These are phyloP conservation scores for Pisolithus microcarpus DNA, from an alignment of 768 basidiomycete genomes.

Conservation along the genomic window DNA sequence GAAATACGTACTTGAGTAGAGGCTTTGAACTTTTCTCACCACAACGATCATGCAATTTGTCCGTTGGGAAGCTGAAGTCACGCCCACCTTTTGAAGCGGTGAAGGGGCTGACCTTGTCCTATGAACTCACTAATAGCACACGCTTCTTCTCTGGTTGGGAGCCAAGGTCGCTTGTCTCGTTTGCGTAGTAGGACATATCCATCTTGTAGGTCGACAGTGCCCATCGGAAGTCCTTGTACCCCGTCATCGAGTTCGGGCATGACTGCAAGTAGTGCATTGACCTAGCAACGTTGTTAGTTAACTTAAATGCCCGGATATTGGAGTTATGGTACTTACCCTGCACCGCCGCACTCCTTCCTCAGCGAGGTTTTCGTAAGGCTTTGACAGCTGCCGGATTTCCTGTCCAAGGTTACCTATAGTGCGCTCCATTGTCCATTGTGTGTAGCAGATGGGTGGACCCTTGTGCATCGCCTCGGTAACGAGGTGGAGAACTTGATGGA, in stretches of 20 bases:
- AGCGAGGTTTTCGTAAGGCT: constrained; percentile 22
- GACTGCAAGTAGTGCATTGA: no score
- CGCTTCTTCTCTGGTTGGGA: not conserved
- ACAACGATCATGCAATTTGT: no score
- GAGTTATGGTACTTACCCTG: no score
- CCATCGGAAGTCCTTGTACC: no score
- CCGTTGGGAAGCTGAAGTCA: no score
- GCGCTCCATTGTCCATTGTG: constrained; percentile 24
- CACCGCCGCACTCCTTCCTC: constrained; percentile 14
- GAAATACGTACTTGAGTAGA: no score
- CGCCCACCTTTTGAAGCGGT: not conserved
- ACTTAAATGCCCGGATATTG: no score
- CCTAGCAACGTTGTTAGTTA: no score
- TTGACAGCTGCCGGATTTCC: constrained; percentile 19
- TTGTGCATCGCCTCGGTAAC: constrained; percentile 12
- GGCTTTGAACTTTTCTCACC: no score
- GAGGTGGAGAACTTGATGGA: constrained; percentile 23
- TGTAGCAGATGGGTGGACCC: constrained; percentile 16
- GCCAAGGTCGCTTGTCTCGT: not conserved
- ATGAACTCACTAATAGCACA: not conserved
- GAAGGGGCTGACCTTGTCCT: not conserved
- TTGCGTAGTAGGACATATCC: not conserved
- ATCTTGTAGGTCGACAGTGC: no score
- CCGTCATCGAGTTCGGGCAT: no score
- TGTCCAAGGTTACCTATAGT: constrained; percentile 21